These are phyloP conservation scores for Leucosporidium scottii DNA, from an alignment of 768 basidiomycete species.

Conservation along the genomic window DNA sequence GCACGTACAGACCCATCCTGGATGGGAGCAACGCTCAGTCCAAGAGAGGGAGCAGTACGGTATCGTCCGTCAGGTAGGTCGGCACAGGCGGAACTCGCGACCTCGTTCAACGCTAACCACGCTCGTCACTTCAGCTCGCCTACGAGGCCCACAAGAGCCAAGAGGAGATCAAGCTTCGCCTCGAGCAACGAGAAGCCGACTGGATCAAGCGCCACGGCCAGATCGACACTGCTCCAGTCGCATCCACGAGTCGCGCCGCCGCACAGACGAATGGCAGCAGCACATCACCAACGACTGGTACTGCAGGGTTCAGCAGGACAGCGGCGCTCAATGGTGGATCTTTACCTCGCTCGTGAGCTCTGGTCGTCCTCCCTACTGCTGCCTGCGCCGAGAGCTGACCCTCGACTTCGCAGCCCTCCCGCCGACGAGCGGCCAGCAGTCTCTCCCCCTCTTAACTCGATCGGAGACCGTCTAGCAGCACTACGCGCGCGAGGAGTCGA, in stretches of 20 bases:
- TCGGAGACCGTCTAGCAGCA: constrained; percentile 9
- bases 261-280: background rate
- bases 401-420: background rate
- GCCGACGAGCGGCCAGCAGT: background rate
- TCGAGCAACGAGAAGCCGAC: constrained; percentile 10
- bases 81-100: background rate
- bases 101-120: background rate
- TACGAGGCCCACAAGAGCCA: background rate
- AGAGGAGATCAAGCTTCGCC: background rate
- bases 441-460: background rate
- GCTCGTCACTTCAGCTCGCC: background rate
- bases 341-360: background rate
- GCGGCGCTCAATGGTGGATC: background rate
- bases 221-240: background rate
- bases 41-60: background rate
- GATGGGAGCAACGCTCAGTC: background rate
- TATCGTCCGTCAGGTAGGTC: background rate
- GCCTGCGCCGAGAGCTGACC: too few relatives aligned
- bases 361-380: too few relatives aligned
- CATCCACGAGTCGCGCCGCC: background rate
- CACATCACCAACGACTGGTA: background rate
- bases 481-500: background rate
- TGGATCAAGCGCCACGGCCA: background rate
- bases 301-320: background rate
- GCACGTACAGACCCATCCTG: constrained; percentile 3